These are phyloP conservation scores for Blastosporella zonata DNA, from an alignment of 1,284 basidiomycete species.

Conservation along the genomic window DNA sequence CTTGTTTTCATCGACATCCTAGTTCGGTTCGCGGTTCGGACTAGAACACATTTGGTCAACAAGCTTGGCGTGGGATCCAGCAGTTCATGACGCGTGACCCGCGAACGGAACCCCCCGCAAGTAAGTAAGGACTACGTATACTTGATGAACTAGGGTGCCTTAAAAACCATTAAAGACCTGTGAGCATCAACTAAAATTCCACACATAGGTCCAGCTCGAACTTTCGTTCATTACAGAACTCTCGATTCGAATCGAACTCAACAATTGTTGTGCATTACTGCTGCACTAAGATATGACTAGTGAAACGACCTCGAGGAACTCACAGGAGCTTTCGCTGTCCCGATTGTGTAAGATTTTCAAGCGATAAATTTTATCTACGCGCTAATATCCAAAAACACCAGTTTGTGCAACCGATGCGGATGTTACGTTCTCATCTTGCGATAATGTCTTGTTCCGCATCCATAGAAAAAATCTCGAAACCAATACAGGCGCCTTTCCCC, in stretches of 20 bases:
- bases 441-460: constrained; percentile 17
- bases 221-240: too few relatives aligned
- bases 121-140: too few relatives aligned
- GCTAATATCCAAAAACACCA: background rate
- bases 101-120: too few relatives aligned
- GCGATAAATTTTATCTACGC: background rate
- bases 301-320: too few relatives aligned
- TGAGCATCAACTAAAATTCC: too few relatives aligned
- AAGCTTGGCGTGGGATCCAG: background rate
- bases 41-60: background rate
- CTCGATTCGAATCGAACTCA: too few relatives aligned
- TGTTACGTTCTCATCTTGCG: constrained; percentile 17
- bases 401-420: constrained; percentile 16
- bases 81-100: too few relatives aligned
- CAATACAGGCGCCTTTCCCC: background rate
- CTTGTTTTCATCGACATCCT: background rate
- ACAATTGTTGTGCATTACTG: too few relatives aligned
- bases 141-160: too few relatives aligned
- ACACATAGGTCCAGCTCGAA: too few relatives aligned
- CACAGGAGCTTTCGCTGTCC: background rate
- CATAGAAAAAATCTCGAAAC: constrained; percentile 18
- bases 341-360: background rate
- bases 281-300: too few relatives aligned
- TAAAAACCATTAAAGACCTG: too few relatives aligned
- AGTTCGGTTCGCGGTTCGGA: constrained; percentile 1